Percentiles rank a stretch among this genome's conserved stretches.
These are phyloP conservation scores for Arthroderma uncinatum DNA, from an alignment of 2,329 filamentous ascomycete genomes.

Conservation along the genomic window DNA sequence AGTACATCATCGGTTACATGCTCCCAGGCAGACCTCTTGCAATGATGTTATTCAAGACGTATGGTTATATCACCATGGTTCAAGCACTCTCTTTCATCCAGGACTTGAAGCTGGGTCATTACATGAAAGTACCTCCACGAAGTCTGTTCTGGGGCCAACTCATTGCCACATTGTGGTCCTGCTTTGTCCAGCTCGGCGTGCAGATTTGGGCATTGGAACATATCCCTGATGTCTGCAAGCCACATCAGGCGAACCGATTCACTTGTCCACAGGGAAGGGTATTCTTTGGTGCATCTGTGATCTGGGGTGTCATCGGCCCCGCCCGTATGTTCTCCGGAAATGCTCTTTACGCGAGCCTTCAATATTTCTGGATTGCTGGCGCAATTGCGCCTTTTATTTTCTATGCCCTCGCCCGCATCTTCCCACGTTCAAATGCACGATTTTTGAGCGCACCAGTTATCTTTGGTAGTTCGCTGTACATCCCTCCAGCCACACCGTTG, in stretches of 20 bases:
- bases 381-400: slow-evolving; percentile 51
- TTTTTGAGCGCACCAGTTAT: slow-evolving; percentile 59
- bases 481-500: slow-evolving; percentile 59
- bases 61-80: slow-evolving; percentile 57
- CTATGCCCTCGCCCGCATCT: slow-evolving; percentile 50
- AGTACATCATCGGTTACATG: slow-evolving; percentile 63
- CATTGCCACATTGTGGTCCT: slow-evolving; percentile 40
- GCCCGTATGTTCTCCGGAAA: slow-evolving; percentile 55
- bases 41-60: slow-evolving; percentile 71
- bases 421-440: slow-evolving; percentile 50
- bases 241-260: slow-evolving; percentile 48
- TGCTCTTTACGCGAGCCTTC: slow-evolving; percentile 52
- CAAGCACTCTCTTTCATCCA: slow-evolving; percentile 55
- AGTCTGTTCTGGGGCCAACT: slow-evolving; percentile 44
- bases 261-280: slow-evolving; percentile 48
- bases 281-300: slow-evolving; percentile 58
- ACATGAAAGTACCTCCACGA: slow-evolving; percentile 48
- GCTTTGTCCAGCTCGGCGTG: slow-evolving; percentile 39
- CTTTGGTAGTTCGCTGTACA: slow-evolving; percentile 51
- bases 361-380: slow-evolving; percentile 63
- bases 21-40: slow-evolving; percentile 58
- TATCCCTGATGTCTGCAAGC: slow-evolving; percentile 55
- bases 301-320: slow-evolving; percentile 65
- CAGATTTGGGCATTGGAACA: slow-evolving; percentile 39
- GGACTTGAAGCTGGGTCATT: slow-evolving; percentile 57